Evolutionary conservation across 306 rosid species (phyloP).

Genomic region (Morella rubra): DNA sequence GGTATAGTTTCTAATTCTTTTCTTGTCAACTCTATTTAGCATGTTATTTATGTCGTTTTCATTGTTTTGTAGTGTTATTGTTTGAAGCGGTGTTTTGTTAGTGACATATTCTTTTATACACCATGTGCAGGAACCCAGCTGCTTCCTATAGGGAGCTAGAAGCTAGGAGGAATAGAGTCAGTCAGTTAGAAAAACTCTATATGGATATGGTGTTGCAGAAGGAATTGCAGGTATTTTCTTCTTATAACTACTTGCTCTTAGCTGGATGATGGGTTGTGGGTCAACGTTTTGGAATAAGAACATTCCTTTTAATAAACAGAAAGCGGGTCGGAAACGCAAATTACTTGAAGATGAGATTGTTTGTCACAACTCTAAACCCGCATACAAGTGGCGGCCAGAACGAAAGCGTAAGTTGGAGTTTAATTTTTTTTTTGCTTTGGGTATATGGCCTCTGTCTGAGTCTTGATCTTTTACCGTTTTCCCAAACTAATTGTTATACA

Average conservation of each 20-base stretch:
- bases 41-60: not conserved
- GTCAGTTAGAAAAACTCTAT: constrained; percentile 62
- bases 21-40: not conserved
- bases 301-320: constrained; percentile 31
- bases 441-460: not conserved
- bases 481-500: too few species aligned
- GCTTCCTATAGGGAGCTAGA: constrained; percentile 58
- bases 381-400: constrained; percentile 74
- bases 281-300: constrained; percentile 5
- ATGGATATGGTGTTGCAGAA: constrained; percentile 70
- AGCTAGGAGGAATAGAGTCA: constrained; percentile 61
- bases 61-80: not conserved
- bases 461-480: too few species aligned
- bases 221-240: constrained; percentile 65
- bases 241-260: constrained; percentile 7
- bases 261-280: not conserved
- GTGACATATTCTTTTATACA: not conserved
- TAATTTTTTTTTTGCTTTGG: not conserved
- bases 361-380: constrained; percentile 52
- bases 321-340: constrained; percentile 68
- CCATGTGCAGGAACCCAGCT: constrained; percentile 47
- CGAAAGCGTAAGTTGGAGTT: constrained; percentile 54
- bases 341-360: constrained; percentile 69
- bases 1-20: too few species aligned
- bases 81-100: not conserved